Conservation (phyloP, 257 asterid genomes). For the Ophiorrhiza pumila region DNA sequence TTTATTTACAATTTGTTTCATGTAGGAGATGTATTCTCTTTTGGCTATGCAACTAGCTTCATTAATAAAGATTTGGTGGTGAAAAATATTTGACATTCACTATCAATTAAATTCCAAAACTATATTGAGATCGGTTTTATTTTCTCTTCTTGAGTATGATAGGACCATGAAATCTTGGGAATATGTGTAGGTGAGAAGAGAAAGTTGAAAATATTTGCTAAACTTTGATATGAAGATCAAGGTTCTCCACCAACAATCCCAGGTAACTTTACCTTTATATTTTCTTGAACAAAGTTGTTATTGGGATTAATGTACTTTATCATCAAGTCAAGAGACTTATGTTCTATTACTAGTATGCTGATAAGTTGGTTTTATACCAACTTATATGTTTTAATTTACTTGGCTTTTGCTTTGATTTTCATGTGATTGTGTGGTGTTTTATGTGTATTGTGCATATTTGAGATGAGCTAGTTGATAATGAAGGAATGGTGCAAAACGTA, state of each 20-base stretch:
- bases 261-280: slow-evolving; percentile 43
- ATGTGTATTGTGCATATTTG: too few relatives aligned
- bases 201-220: slow-evolving; percentile 86
- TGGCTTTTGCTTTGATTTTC: too few relatives aligned
- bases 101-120: neutral
- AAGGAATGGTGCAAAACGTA: too few relatives aligned
- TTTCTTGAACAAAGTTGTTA: neutral
- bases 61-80: neutral
- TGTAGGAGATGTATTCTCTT: neutral
- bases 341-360: neutral
- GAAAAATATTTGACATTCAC: neutral
- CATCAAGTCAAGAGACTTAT: neutral
- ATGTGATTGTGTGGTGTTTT: too few relatives aligned
- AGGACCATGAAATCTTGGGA: slow-evolving; percentile 96
- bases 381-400: too few relatives aligned
- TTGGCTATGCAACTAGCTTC: neutral
- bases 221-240: slow-evolving; percentile 90
- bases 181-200: slow-evolving; percentile 97
- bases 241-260: slow-evolving; percentile 99
- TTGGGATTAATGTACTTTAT: neutral
- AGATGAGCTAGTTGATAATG: too few relatives aligned
- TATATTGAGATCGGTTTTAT: neutral
- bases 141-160: slow-evolving; percentile 52
- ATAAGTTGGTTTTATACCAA: too few relatives aligned
- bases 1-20: neutral